phyloP scores from a whole-genome alignment of 495 filamentous ascomycete genomes.

The Aspergillus nidulans region DNA sequence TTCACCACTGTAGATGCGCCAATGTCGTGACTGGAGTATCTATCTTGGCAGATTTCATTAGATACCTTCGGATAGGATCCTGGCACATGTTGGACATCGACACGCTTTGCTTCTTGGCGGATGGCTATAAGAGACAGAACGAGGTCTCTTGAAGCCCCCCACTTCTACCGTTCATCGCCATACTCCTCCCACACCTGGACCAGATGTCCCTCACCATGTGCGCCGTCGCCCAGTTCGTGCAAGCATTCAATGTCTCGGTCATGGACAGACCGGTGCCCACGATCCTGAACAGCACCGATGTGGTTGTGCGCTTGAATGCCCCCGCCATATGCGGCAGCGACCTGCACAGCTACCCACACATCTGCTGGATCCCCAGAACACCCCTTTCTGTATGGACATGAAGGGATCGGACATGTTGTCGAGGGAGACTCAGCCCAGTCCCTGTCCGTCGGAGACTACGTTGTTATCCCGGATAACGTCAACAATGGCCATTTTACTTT shows the following conservation, averaged over 20 bases:
- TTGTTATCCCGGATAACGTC: constrained; percentile 15
- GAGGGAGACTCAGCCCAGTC: constrained; percentile 18
- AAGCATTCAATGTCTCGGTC: constrained; percentile 11
- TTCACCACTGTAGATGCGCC: no score
- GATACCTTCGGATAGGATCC: no score
- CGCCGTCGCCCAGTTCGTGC: constrained; percentile 7
- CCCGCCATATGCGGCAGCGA: constrained; percentile 31
- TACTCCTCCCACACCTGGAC: no score
- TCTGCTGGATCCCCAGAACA: constrained; percentile 15
- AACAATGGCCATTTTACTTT: neutral
- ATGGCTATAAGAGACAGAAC: no score
- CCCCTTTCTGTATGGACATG: constrained; percentile 20
- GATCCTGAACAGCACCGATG: constrained; percentile 22
- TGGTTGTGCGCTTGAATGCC: constrained; percentile 24
- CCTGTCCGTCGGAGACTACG: constrained; percentile 28
- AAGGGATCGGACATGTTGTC: constrained; percentile 29
- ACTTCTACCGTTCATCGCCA: no score
- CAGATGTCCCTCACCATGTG: constrained; percentile 1
- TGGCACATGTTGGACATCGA: no score
- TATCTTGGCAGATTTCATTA: no score
- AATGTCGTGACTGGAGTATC: no score
- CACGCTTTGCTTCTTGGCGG: no score
- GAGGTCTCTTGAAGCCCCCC: no score
- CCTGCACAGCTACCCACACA: constrained; percentile 24
- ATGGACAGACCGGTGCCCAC: constrained; percentile 16